Evolutionary conservation across 805 yeast species (phyloP).

Genomic region (Blastobotrys mokoenaii): DNA sequence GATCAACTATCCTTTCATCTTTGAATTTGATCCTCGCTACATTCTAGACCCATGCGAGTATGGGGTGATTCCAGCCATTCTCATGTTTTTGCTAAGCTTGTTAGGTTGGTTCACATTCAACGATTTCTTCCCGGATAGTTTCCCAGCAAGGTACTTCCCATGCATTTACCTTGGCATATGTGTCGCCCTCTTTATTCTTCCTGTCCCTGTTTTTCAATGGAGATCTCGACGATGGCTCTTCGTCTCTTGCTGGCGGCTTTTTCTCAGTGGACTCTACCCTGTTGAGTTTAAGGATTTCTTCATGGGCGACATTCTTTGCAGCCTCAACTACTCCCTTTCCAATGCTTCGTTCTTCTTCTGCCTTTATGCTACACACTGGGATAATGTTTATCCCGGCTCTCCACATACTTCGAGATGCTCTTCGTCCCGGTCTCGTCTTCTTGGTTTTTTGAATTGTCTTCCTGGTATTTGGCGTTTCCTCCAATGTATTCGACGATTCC

Average conservation of each 20-base stretch:
- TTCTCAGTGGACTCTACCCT: slow-evolving; percentile 81
- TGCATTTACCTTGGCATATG: slow-evolving; percentile 59
- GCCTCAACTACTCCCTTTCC: slow-evolving; percentile 80
- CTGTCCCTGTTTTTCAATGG: slow-evolving; percentile 47
- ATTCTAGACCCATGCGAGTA: slow-evolving; percentile 60
- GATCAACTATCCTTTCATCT: slow-evolving; percentile 85
- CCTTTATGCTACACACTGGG: slow-evolving; percentile 67
- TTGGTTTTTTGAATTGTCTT: slow-evolving; percentile 78
- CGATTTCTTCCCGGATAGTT: slow-evolving; percentile 50
- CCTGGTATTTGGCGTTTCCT: slow-evolving; percentile 88
- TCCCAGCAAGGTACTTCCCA: slow-evolving; percentile 72
- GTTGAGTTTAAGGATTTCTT: slow-evolving; percentile 94
- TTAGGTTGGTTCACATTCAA: slow-evolving; percentile 70
- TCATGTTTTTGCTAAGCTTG: slow-evolving; percentile 48
- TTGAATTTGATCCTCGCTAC: slow-evolving; percentile 70
- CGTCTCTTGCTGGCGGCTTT: slow-evolving; percentile 59
- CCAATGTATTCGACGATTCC: slow-evolving; percentile 85
- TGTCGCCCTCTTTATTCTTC: slow-evolving; percentile 46
- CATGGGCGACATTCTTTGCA: slow-evolving; percentile 83
- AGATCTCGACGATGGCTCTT: slow-evolving; percentile 74
- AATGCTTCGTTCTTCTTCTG: slow-evolving; percentile 83
- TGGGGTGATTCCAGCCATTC: slow-evolving; percentile 52
- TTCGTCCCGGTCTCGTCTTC: slow-evolving; percentile 59
- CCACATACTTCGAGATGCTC: slow-evolving; percentile 47
- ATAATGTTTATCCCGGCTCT: slow-evolving; percentile 27